phyloP scores from a whole-genome alignment of 768 basidiomycete genomes.

The Dacryopinax primogenitus region DNA sequence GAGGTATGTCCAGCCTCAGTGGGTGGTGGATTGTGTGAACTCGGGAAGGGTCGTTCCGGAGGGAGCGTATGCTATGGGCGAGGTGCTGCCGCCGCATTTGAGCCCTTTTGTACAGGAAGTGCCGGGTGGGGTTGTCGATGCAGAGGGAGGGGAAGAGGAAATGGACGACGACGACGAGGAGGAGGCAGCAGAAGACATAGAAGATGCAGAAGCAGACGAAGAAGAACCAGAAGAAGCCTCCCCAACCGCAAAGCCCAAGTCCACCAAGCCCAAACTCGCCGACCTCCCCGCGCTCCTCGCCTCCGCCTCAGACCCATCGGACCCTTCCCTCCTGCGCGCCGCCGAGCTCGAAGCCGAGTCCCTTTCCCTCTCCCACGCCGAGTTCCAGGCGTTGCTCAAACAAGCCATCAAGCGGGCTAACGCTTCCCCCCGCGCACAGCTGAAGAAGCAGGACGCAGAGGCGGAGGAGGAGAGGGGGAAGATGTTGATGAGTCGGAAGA shows the following conservation, averaged over 20 bases:
- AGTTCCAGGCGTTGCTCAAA: conserved; percentile 64
- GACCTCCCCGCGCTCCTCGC: conserved; percentile 29
- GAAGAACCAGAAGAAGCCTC: conserved; percentile 27
- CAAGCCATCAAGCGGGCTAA: conserved; percentile 32
- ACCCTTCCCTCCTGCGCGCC: conserved; percentile 59
- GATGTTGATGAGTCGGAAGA: conserved; percentile 95
- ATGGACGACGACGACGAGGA: conserved; percentile 24
- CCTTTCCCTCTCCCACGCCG: conserved; percentile 63
- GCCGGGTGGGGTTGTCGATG: conserved; percentile 24
- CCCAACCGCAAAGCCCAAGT: conserved; percentile 17
- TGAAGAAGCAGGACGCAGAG: conserved; percentile 17
- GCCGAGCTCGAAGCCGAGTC: conserved; percentile 90
- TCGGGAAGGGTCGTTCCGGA: conserved; percentile 70
- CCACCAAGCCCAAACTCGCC: neutral
- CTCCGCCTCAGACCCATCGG: conserved; percentile 33
- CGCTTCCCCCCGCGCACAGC: conserved; percentile 19
- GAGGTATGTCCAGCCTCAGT: conserved; percentile 92
- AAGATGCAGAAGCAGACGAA: conserved; percentile 24
- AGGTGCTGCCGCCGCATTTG: conserved; percentile 80
- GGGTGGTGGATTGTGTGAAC: conserved; percentile 95
- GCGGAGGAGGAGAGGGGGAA: conserved; percentile 80
- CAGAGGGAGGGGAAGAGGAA: conserved; percentile 25
- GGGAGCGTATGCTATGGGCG: conserved; percentile 74
- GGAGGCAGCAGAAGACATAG: conserved; percentile 23
- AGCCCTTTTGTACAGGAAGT: conserved; percentile 67